phyloP scores from a whole-genome alignment of 345 rosid species.

The Theobroma cacao region DNA sequence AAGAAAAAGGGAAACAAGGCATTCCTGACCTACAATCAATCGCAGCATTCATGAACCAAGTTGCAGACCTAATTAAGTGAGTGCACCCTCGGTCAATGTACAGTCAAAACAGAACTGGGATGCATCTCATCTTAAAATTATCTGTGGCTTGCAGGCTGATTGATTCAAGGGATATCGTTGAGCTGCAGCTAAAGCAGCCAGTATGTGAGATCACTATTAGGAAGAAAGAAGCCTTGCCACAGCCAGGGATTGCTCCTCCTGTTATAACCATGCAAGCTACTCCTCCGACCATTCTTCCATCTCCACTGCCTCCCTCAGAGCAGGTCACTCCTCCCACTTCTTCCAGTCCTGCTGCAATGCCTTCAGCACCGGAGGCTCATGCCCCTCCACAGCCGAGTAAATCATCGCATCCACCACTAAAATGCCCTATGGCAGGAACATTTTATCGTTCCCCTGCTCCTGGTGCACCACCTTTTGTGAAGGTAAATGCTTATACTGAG shows the following conservation, averaged over 20 bases:
- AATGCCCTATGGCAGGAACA: constrained; percentile 28
- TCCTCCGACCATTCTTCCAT: background rate
- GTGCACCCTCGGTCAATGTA: background rate
- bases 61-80: background rate
- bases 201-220: constrained; percentile 18
- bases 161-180: constrained; percentile 1
- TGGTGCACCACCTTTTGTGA: constrained; percentile 21
- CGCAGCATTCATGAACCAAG: background rate
- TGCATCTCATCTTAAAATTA: background rate
- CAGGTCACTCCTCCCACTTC: background rate
- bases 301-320: background rate
- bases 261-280: background rate
- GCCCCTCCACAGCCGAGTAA: constrained; percentile 2
- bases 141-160: background rate
- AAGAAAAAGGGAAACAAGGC: background rate
- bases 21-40: background rate
- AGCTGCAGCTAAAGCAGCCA: constrained; percentile 15
- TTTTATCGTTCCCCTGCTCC: constrained; percentile 24
- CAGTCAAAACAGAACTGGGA: background rate
- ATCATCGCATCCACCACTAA: constrained; percentile 17
- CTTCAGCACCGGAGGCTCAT: background rate
- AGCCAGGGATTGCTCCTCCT: background rate
- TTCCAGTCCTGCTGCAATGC: background rate
- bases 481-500: constrained; percentile 5
- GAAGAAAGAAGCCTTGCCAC: constrained; percentile 17